Evolutionary conservation across 176 grass and related monocot genomes (phyloP).

Genomic region (Zoysia japonica): DNA sequence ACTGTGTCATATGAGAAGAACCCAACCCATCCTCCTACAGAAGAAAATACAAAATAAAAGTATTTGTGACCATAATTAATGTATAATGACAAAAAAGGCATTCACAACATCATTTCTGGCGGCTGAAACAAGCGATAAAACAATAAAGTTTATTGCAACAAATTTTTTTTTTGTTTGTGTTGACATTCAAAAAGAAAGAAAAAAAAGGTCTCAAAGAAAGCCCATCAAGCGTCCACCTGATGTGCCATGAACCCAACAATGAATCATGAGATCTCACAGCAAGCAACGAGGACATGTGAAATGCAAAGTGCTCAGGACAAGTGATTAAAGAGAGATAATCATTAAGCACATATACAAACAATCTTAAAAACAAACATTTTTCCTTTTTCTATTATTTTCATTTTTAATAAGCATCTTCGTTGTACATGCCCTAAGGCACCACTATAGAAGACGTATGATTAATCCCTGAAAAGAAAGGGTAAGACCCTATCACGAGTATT

Average conservation of each 20-base stretch:
- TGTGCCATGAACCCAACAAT: neutral
- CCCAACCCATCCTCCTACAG: slow-evolving; percentile 87
- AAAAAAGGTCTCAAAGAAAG: neutral
- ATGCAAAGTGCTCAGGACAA: no score
- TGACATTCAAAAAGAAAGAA: neutral
- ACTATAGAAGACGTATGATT: neutral
- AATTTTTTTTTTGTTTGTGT: neutral
- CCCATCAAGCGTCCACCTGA: neutral
- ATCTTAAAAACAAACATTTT: no score
- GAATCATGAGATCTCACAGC: neutral
- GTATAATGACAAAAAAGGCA: neutral
- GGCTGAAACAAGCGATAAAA: neutral
- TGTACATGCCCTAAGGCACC: neutral
- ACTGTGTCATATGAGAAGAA: slow-evolving; percentile 95
- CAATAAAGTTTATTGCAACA: neutral
- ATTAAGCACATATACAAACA: no score
- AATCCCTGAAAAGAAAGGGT: neutral
- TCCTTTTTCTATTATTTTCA: no score
- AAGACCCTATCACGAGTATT: neutral
- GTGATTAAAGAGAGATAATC: no score
- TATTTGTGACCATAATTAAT: neutral
- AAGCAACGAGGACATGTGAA: neutral
- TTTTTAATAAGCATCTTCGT: no score
- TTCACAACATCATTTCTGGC: neutral
- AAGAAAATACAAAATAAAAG: slow-evolving; percentile 25